A percentile compares a stretch with the other conserved stretches of the same genome.
phyloP scores from a whole-genome alignment of 2,329 filamentous ascomycete species.

The Aspergillus brasiliensis region DNA sequence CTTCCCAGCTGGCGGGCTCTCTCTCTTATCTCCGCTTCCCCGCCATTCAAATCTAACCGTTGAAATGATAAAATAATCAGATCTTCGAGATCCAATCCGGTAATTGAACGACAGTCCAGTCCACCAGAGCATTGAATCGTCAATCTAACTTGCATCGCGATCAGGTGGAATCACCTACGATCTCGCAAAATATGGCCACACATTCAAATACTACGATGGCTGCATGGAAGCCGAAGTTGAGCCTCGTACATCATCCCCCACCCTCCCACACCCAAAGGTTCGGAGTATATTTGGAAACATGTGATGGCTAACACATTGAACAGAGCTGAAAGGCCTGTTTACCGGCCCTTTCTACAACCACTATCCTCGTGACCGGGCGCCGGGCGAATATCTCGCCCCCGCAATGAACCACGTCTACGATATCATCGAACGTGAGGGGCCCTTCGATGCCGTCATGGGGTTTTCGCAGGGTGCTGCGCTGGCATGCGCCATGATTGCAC shows the following conservation, averaged over 20 bases:
- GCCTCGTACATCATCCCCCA: constrained; percentile 23
- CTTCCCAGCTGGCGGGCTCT: no score
- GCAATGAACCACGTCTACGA: constrained; percentile 28
- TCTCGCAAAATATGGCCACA: constrained; percentile 31
- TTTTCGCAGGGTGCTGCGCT: constrained; percentile 37
- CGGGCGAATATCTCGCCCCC: constrained; percentile 24
- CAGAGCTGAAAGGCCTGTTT: constrained; percentile 34
- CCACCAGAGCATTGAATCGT: not conserved
- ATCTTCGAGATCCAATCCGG: constrained; percentile 39
- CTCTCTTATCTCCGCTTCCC: not conserved
- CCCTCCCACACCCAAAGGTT: not conserved
- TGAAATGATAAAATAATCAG: constrained; percentile 16
- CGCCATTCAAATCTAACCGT: not conserved
- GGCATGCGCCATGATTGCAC: constrained; percentile 27
- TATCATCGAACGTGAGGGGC: constrained; percentile 28
- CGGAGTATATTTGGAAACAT: not conserved
- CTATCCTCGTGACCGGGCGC: constrained; percentile 27
- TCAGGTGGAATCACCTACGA: constrained; percentile 32
- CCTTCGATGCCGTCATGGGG: constrained; percentile 37
- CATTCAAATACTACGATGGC: constrained; percentile 34
- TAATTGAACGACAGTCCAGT: constrained; percentile 7
- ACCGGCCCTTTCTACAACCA: constrained; percentile 37
- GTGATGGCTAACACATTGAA: no score
- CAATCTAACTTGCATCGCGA: constrained; percentile 8
- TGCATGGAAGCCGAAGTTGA: constrained; percentile 26